Evolutionary conservation across 2,329 filamentous ascomycete genomes (phyloP), one percentile per base, ranked within the genome.

Genomic region (Cladosporium sp.): DNA sequence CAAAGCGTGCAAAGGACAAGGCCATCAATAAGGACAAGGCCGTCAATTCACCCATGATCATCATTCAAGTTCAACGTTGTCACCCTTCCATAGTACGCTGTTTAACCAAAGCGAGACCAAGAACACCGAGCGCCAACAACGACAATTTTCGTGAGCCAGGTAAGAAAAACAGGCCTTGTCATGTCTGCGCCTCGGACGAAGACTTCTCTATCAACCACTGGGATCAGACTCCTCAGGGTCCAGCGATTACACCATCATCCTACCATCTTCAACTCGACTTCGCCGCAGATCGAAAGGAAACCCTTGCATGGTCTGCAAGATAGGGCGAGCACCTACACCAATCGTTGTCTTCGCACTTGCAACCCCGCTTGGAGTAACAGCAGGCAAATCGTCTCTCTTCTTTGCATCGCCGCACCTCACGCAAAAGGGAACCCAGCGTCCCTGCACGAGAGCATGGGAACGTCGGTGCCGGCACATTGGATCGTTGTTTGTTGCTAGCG

Each of bases 211-310:
- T 23, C 39, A 13, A 2, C 10, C 39, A 46, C 5, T 3, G 16
- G 16, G n/a, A n/a, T n/a, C n/a, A n/a, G n/a, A n/a, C n/a, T n/a
- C n/a, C n/a, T n/a, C n/a, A n/a, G n/a, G n/a, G n/a, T n/a, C n/a
- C n/a, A n/a, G n/a, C n/a, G n/a, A n/a, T n/a, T n/a, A n/a, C n/a
- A n/a, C n/a, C 56, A 28, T 46, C 18, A 46, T 53, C 49, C 46
- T 53, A 30, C 60, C 5, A 21, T 34, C 60, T 14, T 63, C 60
- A 7, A 54, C 34, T 13, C 34, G n/a, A 32, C 60, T 63, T 5
- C 49, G 36, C 5, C 60, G 49, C 25, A 63, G 49, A 32, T 63
- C 49, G 36, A 46, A 56, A 5, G 60, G 60, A 16, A 63, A 63
- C 6, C 60, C 60, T 25, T 63, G 60, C 28, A 28, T 30, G 7